Evolutionary conservation across 768 basidiomycete species (phyloP).

Genomic region (Pholiota conissans): DNA sequence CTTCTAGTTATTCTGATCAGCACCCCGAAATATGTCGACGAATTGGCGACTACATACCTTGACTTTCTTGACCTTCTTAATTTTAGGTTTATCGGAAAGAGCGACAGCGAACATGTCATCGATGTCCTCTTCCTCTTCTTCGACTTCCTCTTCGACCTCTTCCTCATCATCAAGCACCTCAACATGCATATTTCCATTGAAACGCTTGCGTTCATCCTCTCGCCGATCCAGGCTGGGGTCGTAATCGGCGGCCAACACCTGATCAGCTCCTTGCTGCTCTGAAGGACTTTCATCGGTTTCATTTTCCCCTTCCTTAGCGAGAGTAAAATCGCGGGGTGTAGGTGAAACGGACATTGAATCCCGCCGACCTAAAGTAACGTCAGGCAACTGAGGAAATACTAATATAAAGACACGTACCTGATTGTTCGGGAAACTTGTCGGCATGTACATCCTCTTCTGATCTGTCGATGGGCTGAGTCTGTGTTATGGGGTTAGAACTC

Average conservation of each 20-base stretch:
- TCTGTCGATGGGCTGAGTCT: slow-evolving; percentile 46
- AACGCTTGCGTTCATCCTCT: slow-evolving; percentile 78
- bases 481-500: slow-evolving; percentile 64
- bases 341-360: slow-evolving; percentile 62
- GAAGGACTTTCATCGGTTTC: slow-evolving; percentile 45
- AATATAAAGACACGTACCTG: slow-evolving; percentile 16
- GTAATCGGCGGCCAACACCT: slow-evolving; percentile 92
- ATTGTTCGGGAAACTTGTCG: slow-evolving; percentile 8
- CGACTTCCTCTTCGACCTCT: slow-evolving; percentile 56
- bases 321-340: slow-evolving; percentile 57
- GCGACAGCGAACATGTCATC: slow-evolving; percentile 94
- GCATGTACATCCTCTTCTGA: slow-evolving; percentile 21
- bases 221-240: slow-evolving; percentile 76
- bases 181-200: slow-evolving; percentile 47
- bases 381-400: slow-evolving; percentile 2
- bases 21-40: not conserved
- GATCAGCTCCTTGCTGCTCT: slow-evolving; percentile 53
- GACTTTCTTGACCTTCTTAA: slow-evolving; percentile 57
- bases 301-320: slow-evolving; percentile 65
- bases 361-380: slow-evolving; percentile 38
- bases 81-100: slow-evolving; percentile 43
- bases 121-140: slow-evolving; percentile 78
- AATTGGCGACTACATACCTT: slow-evolving; percentile 37
- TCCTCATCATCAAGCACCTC: slow-evolving; percentile 53
- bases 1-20: slow-evolving; percentile 32